Conservation (phyloP, 2,329 filamentous ascomycete species). For the Penicillium sp. region DNA sequence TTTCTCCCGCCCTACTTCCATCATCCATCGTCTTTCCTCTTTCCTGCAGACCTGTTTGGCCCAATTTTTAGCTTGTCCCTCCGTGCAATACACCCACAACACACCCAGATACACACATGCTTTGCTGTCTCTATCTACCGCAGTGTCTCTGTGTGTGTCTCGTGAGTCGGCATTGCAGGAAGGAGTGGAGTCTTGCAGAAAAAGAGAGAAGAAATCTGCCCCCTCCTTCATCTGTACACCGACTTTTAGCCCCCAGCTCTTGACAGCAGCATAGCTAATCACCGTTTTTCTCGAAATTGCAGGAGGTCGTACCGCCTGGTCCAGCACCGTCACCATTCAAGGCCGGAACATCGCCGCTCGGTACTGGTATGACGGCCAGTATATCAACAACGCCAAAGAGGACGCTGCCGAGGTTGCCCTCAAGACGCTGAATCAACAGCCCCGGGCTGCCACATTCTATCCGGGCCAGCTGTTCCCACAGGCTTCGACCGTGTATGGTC, state of each 20-base stretch:
- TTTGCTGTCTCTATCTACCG: slow-evolving; percentile 7
- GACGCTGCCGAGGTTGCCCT: slow-evolving; percentile 80
- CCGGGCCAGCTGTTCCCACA: slow-evolving; percentile 26
- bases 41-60: slow-evolving; percentile 30
- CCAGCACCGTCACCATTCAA: slow-evolving; percentile 70
- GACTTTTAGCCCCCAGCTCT: slow-evolving; percentile 28
- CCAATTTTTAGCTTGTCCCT: slow-evolving; percentile 29
- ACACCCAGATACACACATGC: background rate
- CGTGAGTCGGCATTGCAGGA: slow-evolving; percentile 20
- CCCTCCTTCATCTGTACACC: slow-evolving; percentile 27
- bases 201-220: slow-evolving; percentile 5
- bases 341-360: slow-evolving; percentile 65
- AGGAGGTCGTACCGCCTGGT: slow-evolving; percentile 92
- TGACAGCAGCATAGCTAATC: slow-evolving; percentile 26
- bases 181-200: slow-evolving; percentile 27
- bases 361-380: slow-evolving; percentile 89
- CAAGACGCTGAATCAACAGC: slow-evolving; percentile 32
- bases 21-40: slow-evolving; percentile 27
- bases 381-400: slow-evolving; percentile 81
- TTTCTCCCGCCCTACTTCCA: slow-evolving; percentile 1
- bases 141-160: slow-evolving; percentile 9
- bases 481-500: slow-evolving; percentile 18
- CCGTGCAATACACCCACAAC: background rate
- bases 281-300: slow-evolving; percentile 22
- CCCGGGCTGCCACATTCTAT: slow-evolving; percentile 23